Evolutionary conservation across 2,329 filamentous ascomycete genomes (phyloP), one percentile per base, ranked within the genome.

Genomic region (Colletotrichum zoysiae): DNA sequence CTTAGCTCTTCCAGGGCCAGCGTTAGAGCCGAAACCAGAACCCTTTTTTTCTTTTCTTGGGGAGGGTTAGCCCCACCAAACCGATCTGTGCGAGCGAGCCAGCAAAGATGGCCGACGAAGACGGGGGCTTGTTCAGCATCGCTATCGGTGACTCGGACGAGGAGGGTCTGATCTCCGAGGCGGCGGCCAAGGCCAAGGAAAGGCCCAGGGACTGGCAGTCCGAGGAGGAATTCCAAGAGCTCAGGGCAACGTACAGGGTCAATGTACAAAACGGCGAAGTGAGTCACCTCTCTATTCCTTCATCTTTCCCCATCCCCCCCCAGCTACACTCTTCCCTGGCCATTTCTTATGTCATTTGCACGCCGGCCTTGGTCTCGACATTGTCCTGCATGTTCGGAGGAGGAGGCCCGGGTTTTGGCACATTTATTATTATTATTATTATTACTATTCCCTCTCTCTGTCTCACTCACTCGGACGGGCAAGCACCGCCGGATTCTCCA

Each of bases 241-340:
- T 89, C 3, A 84, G 83, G 76, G 77, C 75, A 5, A 78, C 75
- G 1, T 90, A 89, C 70, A 75, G 74, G 20, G 81, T 81, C 30
- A 88, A 87, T 74, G 76, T 88, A 48, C 86, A 89, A 76, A 87
- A 89, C 71, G 88, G 88, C 70, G 80, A 89, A 74, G 88, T 88
- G 76, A 73, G 82, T 77, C 23, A 60, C n/a, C 20, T 23, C 44
- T 7, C 20, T 4, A 18, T 50, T 23, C n/a, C 38, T 30, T 44
- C 57, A 42, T 42, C 5, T 18, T 42, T 42, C 4, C 20, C 68
- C n/a, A 18, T 48, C 30, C 35, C 11, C 4, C 26, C 26, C 12
- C 18, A 7, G 20, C 26, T 23, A 8, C 9, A 26, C 9, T 42
- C 44, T 33, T n/a, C 11, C 3, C 40, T 11, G n/a, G 12, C n/a